phyloP scores from a whole-genome alignment of 371 early-diverging fungal species.

The Mucor piriformis region DNA sequence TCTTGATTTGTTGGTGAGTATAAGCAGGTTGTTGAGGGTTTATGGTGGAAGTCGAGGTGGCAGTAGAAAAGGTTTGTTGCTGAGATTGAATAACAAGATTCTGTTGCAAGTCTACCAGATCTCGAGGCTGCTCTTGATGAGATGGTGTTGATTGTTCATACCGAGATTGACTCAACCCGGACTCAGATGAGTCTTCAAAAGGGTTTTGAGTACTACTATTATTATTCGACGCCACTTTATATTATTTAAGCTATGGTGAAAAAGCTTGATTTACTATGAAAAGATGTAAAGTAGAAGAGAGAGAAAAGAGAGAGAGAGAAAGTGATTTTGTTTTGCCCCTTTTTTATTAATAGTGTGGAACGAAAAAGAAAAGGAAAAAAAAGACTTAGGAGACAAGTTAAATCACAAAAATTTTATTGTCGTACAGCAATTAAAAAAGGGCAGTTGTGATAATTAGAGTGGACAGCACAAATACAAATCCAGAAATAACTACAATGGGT shows the following conservation, averaged over 20 bases:
- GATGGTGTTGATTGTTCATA: slow-evolving; percentile 9
- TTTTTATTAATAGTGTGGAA: slow-evolving; percentile 5
- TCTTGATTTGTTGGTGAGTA: slow-evolving; percentile 18
- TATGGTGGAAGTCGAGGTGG: slow-evolving; percentile 15
- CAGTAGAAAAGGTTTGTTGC: slow-evolving; percentile 9
- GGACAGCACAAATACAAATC: slow-evolving; percentile 15
- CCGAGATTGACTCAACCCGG: slow-evolving; percentile 21
- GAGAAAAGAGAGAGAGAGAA: neutral
- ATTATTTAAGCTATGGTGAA: neutral
- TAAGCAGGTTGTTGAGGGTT: slow-evolving; percentile 15
- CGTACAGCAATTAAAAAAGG: slow-evolving; percentile 5
- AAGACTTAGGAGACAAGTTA: neutral
- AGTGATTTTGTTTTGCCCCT: slow-evolving; percentile 2
- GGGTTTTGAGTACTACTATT: slow-evolving; percentile 21
- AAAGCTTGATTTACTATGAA: neutral
- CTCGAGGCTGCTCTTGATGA: slow-evolving; percentile 6
- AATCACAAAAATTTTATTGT: neutral
- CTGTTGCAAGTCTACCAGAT: slow-evolving; percentile 24
- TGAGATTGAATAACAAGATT: slow-evolving; percentile 7
- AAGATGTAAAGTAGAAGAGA: slow-evolving; percentile 1
- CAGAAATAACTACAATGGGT: slow-evolving; percentile 14
- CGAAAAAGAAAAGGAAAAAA: neutral
- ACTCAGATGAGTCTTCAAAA: slow-evolving; percentile 33
- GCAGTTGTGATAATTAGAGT: slow-evolving; percentile 6
- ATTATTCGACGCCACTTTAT: slow-evolving; percentile 23